phyloP scores from a whole-genome alignment of 352 stramenopile genomes.

The Globisporangium polare region DNA sequence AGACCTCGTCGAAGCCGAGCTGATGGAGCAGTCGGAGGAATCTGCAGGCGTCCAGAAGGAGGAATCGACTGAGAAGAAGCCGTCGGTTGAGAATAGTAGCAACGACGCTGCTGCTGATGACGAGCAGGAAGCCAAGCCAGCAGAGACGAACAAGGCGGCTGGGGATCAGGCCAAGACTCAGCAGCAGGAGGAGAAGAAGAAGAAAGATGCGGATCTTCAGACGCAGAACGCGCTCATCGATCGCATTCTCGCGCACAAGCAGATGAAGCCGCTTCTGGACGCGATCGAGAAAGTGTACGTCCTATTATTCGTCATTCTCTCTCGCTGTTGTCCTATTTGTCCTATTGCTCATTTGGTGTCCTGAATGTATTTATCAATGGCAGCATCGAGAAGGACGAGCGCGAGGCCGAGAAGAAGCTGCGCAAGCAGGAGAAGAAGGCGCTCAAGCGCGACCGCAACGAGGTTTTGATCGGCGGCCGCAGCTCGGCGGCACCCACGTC shows the following conservation, averaged over 20 bases:
- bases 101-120: neutral
- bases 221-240: slow-evolving; percentile 44
- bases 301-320: neutral
- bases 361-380: too few relatives aligned
- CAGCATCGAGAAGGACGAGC: slow-evolving; percentile 48
- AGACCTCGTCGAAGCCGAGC: neutral
- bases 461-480: slow-evolving; percentile 60
- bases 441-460: slow-evolving; percentile 48
- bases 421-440: slow-evolving; percentile 58
- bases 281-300: slow-evolving; percentile 39
- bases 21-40: neutral
- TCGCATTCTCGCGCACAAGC: slow-evolving; percentile 64
- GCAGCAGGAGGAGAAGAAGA: neutral
- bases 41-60: neutral
- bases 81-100: neutral
- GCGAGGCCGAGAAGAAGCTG: slow-evolving; percentile 53
- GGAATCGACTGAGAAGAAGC: neutral
- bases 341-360: too few relatives aligned
- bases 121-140: neutral
- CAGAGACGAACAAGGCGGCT: slow-evolving; percentile 1
- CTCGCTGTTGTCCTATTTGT: neutral
- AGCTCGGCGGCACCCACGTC: slow-evolving; percentile 52
- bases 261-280: slow-evolving; percentile 58
- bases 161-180: slow-evolving; percentile 6
- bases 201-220: neutral